Evolutionary conservation across 2,329 filamentous ascomycete species (phyloP), one percentile per base, ranked within the genome.

Genomic region (Chaetomiaceae sp.): DNA sequence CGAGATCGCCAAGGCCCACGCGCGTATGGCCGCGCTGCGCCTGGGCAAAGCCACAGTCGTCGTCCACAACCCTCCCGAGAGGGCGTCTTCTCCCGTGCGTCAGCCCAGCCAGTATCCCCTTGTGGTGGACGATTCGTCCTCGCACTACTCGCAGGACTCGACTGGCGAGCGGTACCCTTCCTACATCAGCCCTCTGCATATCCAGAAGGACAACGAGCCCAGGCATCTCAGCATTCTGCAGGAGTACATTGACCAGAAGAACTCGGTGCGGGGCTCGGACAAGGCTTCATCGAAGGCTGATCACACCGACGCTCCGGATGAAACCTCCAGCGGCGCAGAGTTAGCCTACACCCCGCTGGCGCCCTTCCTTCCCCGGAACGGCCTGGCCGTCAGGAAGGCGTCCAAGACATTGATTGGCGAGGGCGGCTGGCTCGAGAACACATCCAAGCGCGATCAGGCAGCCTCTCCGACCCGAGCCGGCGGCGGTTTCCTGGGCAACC

Each of bases 381-480:
- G 78, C 2, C 68, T 69, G 6, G 65, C 74, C 0, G 74, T 75
- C 46, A 73, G 74, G 2, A 74, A 66, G 45, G 72, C 72, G 0
- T 70, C 70, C 34, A 83, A 83, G 69, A 74, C 69, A 3, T 65
- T 83, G 64, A 75, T 83, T 53, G 80, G 80, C 3, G 67, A 76
- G 3, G 74, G 79, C 44, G 81, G 81, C 20, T 83, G 80, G 80
- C 71, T 83, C 2, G 79, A 82, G 62, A 71, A 72, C 15, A 75
- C 70, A 1, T 55, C 59, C 6, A 64, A 62, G 37, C 47, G 23
- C 6, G 27, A 31, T 6, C 49, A 53, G 17, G 39, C 31, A 2
- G 22, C 39, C 1, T 54, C 55, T 3, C 53, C 58, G 3, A 48
- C 9, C 33, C 55, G 54, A 8, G 76, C 71, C 56, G 53, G 61